These are phyloP conservation scores for Solanum raphanifolium DNA, from an alignment of 257 asterid species.

Conservation along the genomic window DNA sequence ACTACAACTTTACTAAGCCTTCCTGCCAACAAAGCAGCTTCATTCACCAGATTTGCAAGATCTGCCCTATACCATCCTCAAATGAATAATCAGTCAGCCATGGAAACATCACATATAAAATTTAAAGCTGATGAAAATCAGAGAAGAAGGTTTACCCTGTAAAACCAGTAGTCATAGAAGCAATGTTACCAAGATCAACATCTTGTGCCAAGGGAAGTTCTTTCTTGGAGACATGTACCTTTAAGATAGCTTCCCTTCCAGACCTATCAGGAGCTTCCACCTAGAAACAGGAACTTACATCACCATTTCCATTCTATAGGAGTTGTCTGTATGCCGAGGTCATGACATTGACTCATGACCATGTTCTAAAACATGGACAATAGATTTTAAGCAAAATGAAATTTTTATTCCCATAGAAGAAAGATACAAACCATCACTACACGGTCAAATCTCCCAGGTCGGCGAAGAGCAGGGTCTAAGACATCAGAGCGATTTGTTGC, in stretches of 20 bases:
- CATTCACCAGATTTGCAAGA: slow-evolving; percentile 96
- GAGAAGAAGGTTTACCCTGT: slow-evolving; percentile 61
- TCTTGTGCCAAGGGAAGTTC: slow-evolving; percentile 90
- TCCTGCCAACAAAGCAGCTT: slow-evolving; percentile 98
- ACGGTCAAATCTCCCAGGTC: slow-evolving; percentile 99
- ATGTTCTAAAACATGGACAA: not conserved
- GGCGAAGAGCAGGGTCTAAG: slow-evolving; percentile 94
- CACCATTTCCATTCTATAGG: not conserved
- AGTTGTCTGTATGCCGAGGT: not conserved
- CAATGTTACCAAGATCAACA: slow-evolving; percentile 68
- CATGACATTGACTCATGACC: not conserved
- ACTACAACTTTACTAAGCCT: slow-evolving; percentile 63
- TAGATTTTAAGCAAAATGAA: not conserved
- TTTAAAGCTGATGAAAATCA: not conserved
- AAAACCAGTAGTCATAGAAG: slow-evolving; percentile 97
- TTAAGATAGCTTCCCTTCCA: slow-evolving; percentile 93
- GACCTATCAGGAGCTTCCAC: slow-evolving; percentile 95
- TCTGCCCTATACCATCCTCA: slow-evolving; percentile 71
- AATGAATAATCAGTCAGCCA: slow-evolving; percentile 4
- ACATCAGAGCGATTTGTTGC: slow-evolving; percentile 98
- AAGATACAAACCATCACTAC: slow-evolving; percentile 63
- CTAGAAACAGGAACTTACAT: slow-evolving; percentile 21
- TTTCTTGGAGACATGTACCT: slow-evolving; percentile 81
- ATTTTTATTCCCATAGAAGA: not conserved
- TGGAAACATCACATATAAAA: not conserved